Base-by-base conservation (phyloP, 805 yeast genomes). In the Candida ascalaphidarum region DNA sequence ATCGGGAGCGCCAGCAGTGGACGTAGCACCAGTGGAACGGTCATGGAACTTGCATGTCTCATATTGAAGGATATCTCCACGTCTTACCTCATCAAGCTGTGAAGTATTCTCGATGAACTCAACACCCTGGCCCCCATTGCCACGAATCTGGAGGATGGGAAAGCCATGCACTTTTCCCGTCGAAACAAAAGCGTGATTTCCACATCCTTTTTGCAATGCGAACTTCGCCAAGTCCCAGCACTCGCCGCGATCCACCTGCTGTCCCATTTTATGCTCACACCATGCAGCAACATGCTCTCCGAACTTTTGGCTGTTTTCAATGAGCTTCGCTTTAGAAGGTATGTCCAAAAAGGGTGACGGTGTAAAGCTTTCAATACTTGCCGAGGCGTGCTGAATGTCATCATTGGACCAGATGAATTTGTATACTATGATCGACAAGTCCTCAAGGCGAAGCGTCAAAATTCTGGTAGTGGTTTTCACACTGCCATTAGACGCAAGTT, bases 221-320 rank as follows among this genome's bases (percentile, higher is more conserved):
- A 69, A 70, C 29, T 58, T 65, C 0, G 77, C 79, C 32, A 73
- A 57, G 19, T 74, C 74, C 78, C 78, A 73, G 38, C 80, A 72
- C 39, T 73, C 78, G 5, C 80, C 80, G 22, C 61, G 46, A 2
- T 75, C 77, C 8, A 73, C 75, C 27, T 49, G 46, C 26, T 58
- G 52, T 6, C 76, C 76, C 18, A 51, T 37, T 13, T 60, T 58
- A 14, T 58, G 64, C 35, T 69, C 73, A 44, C 67, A 57, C 80
- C 79, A 73, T 17, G 61, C 51, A 3, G 74, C 76, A 8, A 73
- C 58, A 37, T 70, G 63, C 12, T 65, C 69, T n/a, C 77, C 75
- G 40, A 52, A 72, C 27, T 48, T 49, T 14, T 50, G 33, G 25
- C 58, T 51, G 22, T 60, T 61, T 4, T 39, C 44, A 1, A 53